Evolutionary conservation across 2,329 filamentous ascomycete genomes (phyloP).

Genomic region (Colletotrichum gigasporum): DNA sequence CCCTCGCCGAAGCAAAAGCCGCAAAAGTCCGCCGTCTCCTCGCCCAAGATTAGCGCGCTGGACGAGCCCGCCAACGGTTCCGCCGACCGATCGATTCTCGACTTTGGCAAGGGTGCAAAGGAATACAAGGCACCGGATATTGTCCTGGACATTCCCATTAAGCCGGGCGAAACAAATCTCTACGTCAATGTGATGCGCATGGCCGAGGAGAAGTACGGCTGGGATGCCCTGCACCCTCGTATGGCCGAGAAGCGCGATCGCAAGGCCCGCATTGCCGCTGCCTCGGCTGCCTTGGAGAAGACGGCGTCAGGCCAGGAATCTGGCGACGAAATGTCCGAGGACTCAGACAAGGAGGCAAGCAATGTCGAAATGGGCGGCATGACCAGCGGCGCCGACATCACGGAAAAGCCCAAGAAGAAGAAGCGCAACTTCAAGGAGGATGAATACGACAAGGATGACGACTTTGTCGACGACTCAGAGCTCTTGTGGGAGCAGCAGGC

Average conservation of each 20-base stretch:
- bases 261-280: constrained; percentile 87
- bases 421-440: constrained; percentile 84
- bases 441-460: constrained; percentile 84
- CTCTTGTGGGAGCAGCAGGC: constrained; percentile 95
- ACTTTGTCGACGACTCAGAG: constrained; percentile 93
- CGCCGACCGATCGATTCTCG: constrained; percentile 63
- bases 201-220: constrained; percentile 93
- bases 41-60: constrained; percentile 59
- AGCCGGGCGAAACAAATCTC: constrained; percentile 80
- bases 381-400: constrained; percentile 68
- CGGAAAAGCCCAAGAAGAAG: constrained; percentile 74
- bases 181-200: constrained; percentile 95
- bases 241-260: constrained; percentile 89
- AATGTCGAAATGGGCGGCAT: constrained; percentile 86
- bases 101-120: constrained; percentile 68
- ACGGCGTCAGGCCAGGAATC: constrained; percentile 74
- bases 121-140: constrained; percentile 77
- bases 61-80: constrained; percentile 53
- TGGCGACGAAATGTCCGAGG: constrained; percentile 85
- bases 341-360: constrained; percentile 81
- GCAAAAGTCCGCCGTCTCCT: constrained; percentile 49
- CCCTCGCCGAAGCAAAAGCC: constrained; percentile 59
- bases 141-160: constrained; percentile 82
- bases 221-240: constrained; percentile 91
- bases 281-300: constrained; percentile 85